Base-by-base conservation (phyloP, 148 eudicot species). In the Heliosperma pusillum region DNA sequence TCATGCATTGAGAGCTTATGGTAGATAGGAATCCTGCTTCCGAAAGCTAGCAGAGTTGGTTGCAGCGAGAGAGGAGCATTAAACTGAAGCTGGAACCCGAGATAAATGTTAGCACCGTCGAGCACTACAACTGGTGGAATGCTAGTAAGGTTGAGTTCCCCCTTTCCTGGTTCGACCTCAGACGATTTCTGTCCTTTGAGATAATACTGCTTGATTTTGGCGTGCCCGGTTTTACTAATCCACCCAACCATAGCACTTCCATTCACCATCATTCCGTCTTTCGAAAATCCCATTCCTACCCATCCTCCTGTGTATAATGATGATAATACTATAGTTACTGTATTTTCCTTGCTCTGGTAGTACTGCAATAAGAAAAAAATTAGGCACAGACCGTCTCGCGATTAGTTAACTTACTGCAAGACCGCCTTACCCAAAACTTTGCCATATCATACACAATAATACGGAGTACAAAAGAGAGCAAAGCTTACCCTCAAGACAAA, bases 221-320 rank as follows among this genome's bases (percentile, higher is more conserved):
- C 88, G 56, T 81, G 80, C 33, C 99, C 97, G 10, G 82, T 85
- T 71, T 40, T 71, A 30, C 73, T 92, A 9, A 95, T 78, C 99
- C 99, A 95, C 71, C 96, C 99, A 30, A 95, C 99, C 88, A 95
- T 85, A 64, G 96, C 93, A 75, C 99, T 95, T 8, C 91, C 85
- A 33, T 89, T 89, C 20, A 87, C 82, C 99, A 95, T 95, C 89
- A 80, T 88, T n/a, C 99, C 99, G 52, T 92, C 81, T 74, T 83
- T 89, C 7, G 99, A 95, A 52, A 95, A 90, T 1, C 91, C 99
- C 17, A 95, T 89, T 24, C 97, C 99, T 11, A 95, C 97, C 97
- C 97, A 95, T 75, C 99, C 99, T 13, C 84, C 80, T 16, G 97
- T 95, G 84, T 95, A 95, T 64, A 78, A 60, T 47, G 97, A 88